A percentile compares a stretch with the other conserved stretches of the same genome.
Evolutionary conservation across 305 asterid species (phyloP).

Genomic region (Petunia hybrid): DNA sequence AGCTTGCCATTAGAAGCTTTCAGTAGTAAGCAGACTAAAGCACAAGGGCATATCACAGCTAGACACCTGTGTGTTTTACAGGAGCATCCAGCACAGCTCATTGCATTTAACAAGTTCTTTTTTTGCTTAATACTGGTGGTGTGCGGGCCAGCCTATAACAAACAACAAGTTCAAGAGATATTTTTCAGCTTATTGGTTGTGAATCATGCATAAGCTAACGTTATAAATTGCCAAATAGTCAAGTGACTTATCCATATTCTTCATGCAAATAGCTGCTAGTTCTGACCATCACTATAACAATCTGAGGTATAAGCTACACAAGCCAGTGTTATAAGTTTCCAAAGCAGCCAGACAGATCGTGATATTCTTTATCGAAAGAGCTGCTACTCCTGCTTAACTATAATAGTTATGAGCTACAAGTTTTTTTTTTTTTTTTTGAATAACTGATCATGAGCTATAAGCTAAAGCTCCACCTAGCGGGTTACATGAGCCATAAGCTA

Average conservation of each 20-base stretch:
- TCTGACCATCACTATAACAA: background rate
- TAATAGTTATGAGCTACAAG: background rate
- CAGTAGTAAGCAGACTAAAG: background rate
- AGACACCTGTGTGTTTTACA: background rate
- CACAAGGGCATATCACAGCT: background rate
- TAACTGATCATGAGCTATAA: background rate
- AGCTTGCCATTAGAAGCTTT: background rate
- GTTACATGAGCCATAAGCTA: background rate
- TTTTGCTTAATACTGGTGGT: too few species aligned
- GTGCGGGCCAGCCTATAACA: too few species aligned
- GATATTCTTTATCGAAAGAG: background rate
- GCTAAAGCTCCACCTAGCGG: too few species aligned
- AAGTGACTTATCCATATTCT: background rate
- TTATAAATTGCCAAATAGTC: background rate
- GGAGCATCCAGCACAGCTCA: background rate
- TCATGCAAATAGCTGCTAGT: background rate
- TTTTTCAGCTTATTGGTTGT: slow-evolving; percentile 16
- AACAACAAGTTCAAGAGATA: background rate
- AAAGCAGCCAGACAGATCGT: background rate
- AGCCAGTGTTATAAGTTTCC: background rate
- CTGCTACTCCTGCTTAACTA: background rate
- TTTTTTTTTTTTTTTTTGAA: too few species aligned
- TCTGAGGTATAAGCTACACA: background rate
- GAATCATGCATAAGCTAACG: background rate
- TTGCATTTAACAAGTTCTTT: background rate